These are phyloP conservation scores for Dendrobium officinale DNA, from an alignment of 106 monocot species.

Conservation along the genomic window DNA sequence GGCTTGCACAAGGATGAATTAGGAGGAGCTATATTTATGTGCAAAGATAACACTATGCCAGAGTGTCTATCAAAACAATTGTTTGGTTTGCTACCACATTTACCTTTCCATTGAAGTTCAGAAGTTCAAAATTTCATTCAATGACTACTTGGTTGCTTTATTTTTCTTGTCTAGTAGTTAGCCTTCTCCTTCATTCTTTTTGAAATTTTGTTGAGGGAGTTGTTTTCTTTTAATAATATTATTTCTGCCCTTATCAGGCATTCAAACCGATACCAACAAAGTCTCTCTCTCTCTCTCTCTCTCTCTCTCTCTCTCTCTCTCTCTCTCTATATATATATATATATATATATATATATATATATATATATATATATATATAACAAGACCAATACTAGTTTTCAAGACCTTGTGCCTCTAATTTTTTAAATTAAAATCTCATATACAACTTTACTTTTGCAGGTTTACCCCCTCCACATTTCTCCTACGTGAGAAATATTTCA, in stretches of 20 bases:
- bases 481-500: constrained; percentile 50
- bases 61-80: constrained; percentile 39
- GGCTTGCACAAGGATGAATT: constrained; percentile 20
- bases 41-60: constrained; percentile 28
- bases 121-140: too few species aligned
- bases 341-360: too few species aligned
- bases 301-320: too few species aligned
- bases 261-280: not conserved
- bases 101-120: not conserved
- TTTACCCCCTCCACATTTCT: constrained; percentile 42
- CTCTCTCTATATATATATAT: too few species aligned
- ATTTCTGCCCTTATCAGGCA: too few species aligned
- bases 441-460: constrained; percentile 19
- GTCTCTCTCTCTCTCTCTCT: not conserved
- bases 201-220: too few species aligned
- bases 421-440: not conserved
- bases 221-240: too few species aligned
- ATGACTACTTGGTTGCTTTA: too few species aligned
- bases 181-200: too few species aligned
- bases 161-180: too few species aligned
- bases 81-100: constrained; percentile 24
- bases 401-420: not conserved
- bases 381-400: not conserved
- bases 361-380: not conserved
- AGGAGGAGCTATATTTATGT: constrained; percentile 36